These are phyloP conservation scores for Kalmanozyma brasiliensis DNA, from an alignment of 1,284 basidiomycete species.

Conservation along the genomic window DNA sequence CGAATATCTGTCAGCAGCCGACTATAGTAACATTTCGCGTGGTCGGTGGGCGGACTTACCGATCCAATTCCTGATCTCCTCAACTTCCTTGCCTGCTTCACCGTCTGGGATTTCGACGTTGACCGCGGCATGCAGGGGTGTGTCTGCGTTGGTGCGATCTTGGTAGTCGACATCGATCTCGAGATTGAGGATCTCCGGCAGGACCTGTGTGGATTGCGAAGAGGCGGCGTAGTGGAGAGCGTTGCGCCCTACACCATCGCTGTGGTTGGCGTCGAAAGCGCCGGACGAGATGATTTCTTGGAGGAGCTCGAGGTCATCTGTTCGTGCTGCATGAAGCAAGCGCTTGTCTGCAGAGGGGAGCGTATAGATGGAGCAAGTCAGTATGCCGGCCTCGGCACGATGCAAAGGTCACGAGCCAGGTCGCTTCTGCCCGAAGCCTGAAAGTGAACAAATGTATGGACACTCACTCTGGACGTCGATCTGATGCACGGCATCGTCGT, in stretches of 20 bases:
- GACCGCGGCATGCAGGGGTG: slow-evolving; percentile 84
- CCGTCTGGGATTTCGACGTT: slow-evolving; percentile 68
- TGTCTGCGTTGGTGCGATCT: slow-evolving; percentile 79
- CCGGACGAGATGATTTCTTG: slow-evolving; percentile 51
- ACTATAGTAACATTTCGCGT: too few relatives aligned
- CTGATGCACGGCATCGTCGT: slow-evolving; percentile 40
- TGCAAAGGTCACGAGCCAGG: too few relatives aligned
- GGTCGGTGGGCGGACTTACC: slow-evolving; percentile 65
- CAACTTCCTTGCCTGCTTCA: slow-evolving; percentile 70
- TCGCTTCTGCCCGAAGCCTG: too few relatives aligned
- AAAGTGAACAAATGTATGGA: too few relatives aligned
- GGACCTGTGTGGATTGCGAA: slow-evolving; percentile 48
- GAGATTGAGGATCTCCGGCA: slow-evolving; percentile 61
- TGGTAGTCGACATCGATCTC: slow-evolving; percentile 83
- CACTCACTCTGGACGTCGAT: slow-evolving; percentile 47
- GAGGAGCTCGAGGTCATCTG: slow-evolving; percentile 58
- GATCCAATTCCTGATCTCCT: slow-evolving; percentile 73
- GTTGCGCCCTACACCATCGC: slow-evolving; percentile 63
- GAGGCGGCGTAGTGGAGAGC: slow-evolving; percentile 62
- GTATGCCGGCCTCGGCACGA: too few relatives aligned
- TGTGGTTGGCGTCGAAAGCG: slow-evolving; percentile 58
- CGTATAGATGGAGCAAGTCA: too few relatives aligned
- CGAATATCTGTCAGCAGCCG: not conserved
- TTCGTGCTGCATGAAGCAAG: slow-evolving; percentile 56
- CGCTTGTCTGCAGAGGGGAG: slow-evolving; percentile 61